Base-by-base conservation (phyloP, 2,329 filamentous ascomycete species). In the Waltergamsia citrina region DNA sequence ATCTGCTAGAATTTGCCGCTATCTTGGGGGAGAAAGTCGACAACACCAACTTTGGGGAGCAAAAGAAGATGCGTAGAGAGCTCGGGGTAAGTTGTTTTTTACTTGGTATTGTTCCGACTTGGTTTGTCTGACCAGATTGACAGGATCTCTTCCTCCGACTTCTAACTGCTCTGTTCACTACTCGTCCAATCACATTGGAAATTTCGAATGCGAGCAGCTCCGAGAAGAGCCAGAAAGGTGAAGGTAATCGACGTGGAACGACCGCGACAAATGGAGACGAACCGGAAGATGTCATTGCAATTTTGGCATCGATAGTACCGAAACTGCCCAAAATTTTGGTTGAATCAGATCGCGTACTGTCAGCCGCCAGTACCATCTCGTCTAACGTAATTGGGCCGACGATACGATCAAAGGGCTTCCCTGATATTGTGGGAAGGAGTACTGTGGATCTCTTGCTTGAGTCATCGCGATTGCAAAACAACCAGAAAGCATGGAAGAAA, bases 31-130 rank as follows among this genome's bases (percentile, higher is more conserved):
- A 92, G 52, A 98, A 98, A 63, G 83, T 96, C 32, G 88, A 95
- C 54, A 95, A 98, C 47, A 98, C 90, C 10, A 95, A 88, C 47
- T 96, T 95, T 58, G 90, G 90, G 22, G 90, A 96, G 60, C 85
- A 95, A 59, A 74, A 79, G 33, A 87, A 82, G 56, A 94, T 95
- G 86, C 77, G 88, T 40, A 76, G 83, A 52, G 90, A 96, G 39
- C 65, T 96, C 14, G 85, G 85, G 17, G 85, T 90, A 67, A 58
- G 82, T 26, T 20, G n/a, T 11, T 7, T 7, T 25, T 9, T 21
- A 9, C 9, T 12, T 12, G 12, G 17, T 18, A 18, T 5, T 14
- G 4, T 5, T 7, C 6, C 14, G n/a, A 12, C 7, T 17, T 30
- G 17, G 18, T 18, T 11, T 30, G 18, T 7, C 11, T 20, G 17